These are phyloP conservation scores for Ustilago loliicola DNA, from an alignment of 1,284 basidiomycete genomes.

Conservation along the genomic window DNA sequence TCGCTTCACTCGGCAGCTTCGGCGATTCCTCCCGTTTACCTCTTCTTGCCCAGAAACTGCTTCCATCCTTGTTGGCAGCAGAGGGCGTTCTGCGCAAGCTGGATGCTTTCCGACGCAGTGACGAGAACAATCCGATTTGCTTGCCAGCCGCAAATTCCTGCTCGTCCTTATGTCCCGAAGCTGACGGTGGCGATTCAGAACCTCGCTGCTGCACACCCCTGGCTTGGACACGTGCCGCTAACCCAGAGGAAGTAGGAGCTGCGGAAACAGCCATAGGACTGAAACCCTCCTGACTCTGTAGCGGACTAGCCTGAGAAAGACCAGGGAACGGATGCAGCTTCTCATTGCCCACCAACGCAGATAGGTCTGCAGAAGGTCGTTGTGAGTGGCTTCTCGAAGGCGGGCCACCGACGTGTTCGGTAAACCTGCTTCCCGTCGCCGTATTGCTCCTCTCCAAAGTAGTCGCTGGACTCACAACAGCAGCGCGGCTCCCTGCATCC, in stretches of 20 bases:
- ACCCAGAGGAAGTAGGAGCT: slow-evolving; percentile 5
- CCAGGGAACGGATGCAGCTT: slow-evolving; percentile 61
- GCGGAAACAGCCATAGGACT: slow-evolving; percentile 21
- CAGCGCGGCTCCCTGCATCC: background rate
- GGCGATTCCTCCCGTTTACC: slow-evolving; percentile 36
- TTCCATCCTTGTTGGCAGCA: slow-evolving; percentile 23
- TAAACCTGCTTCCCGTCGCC: slow-evolving; percentile 26
- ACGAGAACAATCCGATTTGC: slow-evolving; percentile 51
- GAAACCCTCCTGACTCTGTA: slow-evolving; percentile 33
- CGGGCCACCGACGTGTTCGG: slow-evolving; percentile 22
- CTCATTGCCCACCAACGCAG: slow-evolving; percentile 36
- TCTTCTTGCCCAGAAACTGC: slow-evolving; percentile 35
- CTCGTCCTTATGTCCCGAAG: slow-evolving; percentile 1
- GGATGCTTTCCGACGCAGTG: slow-evolving; percentile 56
- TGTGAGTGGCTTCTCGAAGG: slow-evolving; percentile 21
- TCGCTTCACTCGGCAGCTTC: slow-evolving; percentile 30
- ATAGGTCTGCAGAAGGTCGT: slow-evolving; percentile 32
- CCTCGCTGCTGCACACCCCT: slow-evolving; percentile 1
- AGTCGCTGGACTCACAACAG: background rate
- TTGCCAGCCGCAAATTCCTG: slow-evolving; percentile 27
- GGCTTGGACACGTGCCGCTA: background rate
- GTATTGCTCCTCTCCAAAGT: slow-evolving; percentile 20
- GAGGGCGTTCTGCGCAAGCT: slow-evolving; percentile 39
- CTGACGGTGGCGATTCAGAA: slow-evolving; percentile 11
- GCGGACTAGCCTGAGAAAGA: slow-evolving; percentile 28